Evolutionary conservation across 768 basidiomycete genomes (phyloP).

Genomic region (Bullera alba): DNA sequence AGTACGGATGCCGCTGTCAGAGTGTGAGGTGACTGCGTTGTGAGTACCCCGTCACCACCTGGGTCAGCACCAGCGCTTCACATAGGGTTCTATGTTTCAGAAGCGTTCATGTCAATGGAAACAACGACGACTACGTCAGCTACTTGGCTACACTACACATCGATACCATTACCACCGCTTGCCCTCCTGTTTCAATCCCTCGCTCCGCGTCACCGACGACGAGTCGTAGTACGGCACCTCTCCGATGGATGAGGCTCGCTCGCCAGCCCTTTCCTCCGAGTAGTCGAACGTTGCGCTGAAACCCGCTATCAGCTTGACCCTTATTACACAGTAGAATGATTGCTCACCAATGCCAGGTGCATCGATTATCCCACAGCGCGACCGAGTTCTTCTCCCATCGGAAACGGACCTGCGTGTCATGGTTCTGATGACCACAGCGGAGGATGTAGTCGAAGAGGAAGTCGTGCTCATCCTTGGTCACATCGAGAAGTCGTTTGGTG

Average conservation of each 20-base stretch:
- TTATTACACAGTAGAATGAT: not conserved
- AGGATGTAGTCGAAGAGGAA: slow-evolving; percentile 51
- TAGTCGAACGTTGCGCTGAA: slow-evolving; percentile 13
- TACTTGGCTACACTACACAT: no score
- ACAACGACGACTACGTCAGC: no score
- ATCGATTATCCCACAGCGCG: slow-evolving; percentile 57
- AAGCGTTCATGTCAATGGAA: no score
- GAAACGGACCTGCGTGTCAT: slow-evolving; percentile 36
- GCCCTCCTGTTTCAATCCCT: slow-evolving; percentile 8
- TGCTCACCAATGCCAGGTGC: not conserved
- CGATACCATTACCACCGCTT: slow-evolving; percentile 1
- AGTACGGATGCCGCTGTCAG: no score
- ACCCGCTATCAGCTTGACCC: not conserved
- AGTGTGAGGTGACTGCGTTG: no score
- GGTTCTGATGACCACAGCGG: not conserved
- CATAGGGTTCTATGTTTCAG: no score
- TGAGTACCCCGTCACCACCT: no score
- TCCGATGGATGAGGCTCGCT: slow-evolving; percentile 9
- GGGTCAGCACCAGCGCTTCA: no score
- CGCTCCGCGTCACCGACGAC: not conserved
- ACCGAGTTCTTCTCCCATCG: slow-evolving; percentile 54
- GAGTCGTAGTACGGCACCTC: slow-evolving; percentile 12
- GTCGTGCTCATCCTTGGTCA: slow-evolving; percentile 55
- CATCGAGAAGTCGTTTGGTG: slow-evolving; percentile 25
- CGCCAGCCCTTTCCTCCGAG: slow-evolving; percentile 11